Evolutionary conservation across 1,139 yeast genomes (phyloP), one percentile per base, ranked within the genome.

Genomic region (Candida neerlandica): DNA sequence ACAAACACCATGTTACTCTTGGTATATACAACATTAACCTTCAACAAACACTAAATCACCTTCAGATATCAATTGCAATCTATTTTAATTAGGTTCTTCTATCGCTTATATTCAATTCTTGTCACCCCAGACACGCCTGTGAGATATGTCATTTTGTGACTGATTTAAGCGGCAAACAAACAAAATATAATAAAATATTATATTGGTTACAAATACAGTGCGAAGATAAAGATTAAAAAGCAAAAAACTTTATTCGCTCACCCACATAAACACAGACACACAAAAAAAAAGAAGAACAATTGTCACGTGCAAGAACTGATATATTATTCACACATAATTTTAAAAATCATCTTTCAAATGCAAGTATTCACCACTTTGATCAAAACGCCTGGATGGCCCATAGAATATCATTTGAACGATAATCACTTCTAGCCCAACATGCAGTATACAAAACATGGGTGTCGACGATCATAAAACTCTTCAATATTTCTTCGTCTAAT

Each of bases 341-440:
- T 30, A 30, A 12, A n/a, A 30, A 30, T 30, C 34, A n/a, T 4
- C 35, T 14, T 9, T n/a, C 9, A 37, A 35, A 37, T 37, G 41
- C 41, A 37, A 23, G 30, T 37, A 12, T 21, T 37, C 41, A 37
- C 41, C 41, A 11, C 21, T 10, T n/a, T 16, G 15, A 19, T 37
- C 18, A 37, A 21, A 21, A 14, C n/a, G 21, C 11, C 33, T 4
- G 14, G n/a, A 29, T 16, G n/a, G 11, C 21, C 34, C 38, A 14
- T 14, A 11, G 3, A 3, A 18, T 4, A 10, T n/a, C 18, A n/a
- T 7, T 21, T 6, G 26, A 37, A n/a, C 27, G 16, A 29, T 21
- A 16, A 37, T 37, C 30, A 37, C 30, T 11, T 37, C 30, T 37
- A 37, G 9, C 41, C 29, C 41, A 37, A 11, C 41, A 37, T 37